Conservation (phyloP, 1,284 basidiomycete genomes). For the Pulveroboletus sp. region DNA sequence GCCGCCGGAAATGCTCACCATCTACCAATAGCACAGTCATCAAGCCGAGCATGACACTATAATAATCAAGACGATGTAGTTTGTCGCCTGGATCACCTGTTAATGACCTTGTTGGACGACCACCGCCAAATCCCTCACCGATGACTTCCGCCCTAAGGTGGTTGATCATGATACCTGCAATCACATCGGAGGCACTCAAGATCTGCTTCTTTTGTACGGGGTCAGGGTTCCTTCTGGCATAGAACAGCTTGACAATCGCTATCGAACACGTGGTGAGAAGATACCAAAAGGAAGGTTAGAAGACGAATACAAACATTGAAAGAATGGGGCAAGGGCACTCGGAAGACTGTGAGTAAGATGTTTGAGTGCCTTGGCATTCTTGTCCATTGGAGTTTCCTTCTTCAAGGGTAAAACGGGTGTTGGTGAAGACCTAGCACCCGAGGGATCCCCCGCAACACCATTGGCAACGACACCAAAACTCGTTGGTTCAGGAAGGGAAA, state of each 20-base stretch:
- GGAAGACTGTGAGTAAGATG: slow-evolving; percentile 84
- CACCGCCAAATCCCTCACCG: slow-evolving; percentile 43
- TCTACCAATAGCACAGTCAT: slow-evolving; percentile 80
- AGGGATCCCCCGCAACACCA: slow-evolving; percentile 41
- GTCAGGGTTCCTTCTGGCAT: slow-evolving; percentile 80
- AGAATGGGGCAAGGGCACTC: slow-evolving; percentile 78
- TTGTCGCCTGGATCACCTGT: slow-evolving; percentile 46
- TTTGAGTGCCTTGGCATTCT: slow-evolving; percentile 78
- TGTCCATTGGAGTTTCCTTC: slow-evolving; percentile 50
- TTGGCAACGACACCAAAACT: slow-evolving; percentile 39
- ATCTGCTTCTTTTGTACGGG: slow-evolving; percentile 79
- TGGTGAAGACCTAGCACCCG: slow-evolving; percentile 21
- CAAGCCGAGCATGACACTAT: slow-evolving; percentile 78
- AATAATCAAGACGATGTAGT: slow-evolving; percentile 60
- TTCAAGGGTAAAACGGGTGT: slow-evolving; percentile 38
- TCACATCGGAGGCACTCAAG: slow-evolving; percentile 60
- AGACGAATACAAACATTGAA: slow-evolving; percentile 67
- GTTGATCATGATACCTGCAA: slow-evolving; percentile 75
- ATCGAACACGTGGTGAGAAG: slow-evolving; percentile 11
- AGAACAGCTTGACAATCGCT: slow-evolving; percentile 89
- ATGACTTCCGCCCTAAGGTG: slow-evolving; percentile 64
- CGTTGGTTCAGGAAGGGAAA: slow-evolving; percentile 43
- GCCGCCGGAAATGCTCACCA: slow-evolving; percentile 50
- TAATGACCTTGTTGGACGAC: neutral
- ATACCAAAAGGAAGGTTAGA: neutral